These are phyloP conservation scores for Fusarium verrucosum DNA, from an alignment of 2,329 filamentous ascomycete species.

Conservation along the genomic window DNA sequence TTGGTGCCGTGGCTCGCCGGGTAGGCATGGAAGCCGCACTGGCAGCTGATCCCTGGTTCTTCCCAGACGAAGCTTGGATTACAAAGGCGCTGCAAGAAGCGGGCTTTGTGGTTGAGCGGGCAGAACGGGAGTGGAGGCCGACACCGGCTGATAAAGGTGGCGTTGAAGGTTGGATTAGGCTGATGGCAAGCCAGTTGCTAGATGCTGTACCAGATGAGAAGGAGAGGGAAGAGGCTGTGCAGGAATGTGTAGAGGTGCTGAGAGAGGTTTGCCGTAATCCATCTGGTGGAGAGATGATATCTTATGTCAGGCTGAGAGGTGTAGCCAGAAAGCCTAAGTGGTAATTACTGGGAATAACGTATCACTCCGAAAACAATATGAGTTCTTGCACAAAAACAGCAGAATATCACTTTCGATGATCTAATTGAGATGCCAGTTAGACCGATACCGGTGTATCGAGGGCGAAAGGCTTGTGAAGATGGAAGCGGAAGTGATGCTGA, in stretches of 20 bases:
- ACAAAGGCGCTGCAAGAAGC: conserved; percentile 55
- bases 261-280: conserved; percentile 64
- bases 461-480: background rate
- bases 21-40: conserved; percentile 59
- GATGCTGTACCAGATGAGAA: conserved; percentile 58
- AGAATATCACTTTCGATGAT: too few relatives aligned
- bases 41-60: conserved; percentile 73
- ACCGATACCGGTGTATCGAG: background rate
- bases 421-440: too few relatives aligned
- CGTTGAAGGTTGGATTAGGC: conserved; percentile 70
- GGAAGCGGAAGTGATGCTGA: background rate
- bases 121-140: conserved; percentile 72
- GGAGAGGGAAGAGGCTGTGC: conserved; percentile 62
- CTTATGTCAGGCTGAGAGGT: conserved; percentile 64
- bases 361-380: background rate
- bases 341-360: too few relatives aligned
- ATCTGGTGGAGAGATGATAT: conserved; percentile 64
- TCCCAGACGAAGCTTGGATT: conserved; percentile 72
- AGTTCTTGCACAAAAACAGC: too few relatives aligned
- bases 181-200: conserved; percentile 70
- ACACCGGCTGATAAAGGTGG: conserved; percentile 68
- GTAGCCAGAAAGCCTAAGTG: conserved; percentile 53
- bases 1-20: conserved; percentile 62
- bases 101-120: conserved; percentile 59
- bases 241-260: conserved; percentile 64